Evolutionary conservation across 257 asterid genomes (phyloP), one percentile per base, ranked within the genome.

Genomic region (Solanum pimpinellifolium): DNA sequence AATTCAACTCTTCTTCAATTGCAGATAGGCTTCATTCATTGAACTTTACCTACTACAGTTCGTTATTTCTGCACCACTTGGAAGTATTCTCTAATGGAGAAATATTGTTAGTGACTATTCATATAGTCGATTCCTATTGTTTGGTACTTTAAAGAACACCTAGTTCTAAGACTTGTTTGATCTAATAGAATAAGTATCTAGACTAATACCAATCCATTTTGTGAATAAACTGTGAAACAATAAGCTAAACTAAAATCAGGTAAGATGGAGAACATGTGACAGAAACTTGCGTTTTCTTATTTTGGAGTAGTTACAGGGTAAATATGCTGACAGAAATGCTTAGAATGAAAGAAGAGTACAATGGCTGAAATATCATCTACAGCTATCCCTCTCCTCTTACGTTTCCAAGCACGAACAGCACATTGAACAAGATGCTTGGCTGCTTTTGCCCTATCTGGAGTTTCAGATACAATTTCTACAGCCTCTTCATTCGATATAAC

Each of bases 341-440:
- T 87, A 20, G 92, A 84, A 73, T 92, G 94, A 83, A 97, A 91
- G 92, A 92, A 95, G 37, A 95, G 95, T 85, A 95, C 98, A 92
- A 94, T 87, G 39, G 98, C 99, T 21, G 99, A 97, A 62, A 95
- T 94, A 92, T 97, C 99, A 91, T 97, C 99, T 92, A 93, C 91
- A 11, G 98, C 98, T 87, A 97, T 91, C 35, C 96, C 95, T 82
- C 89, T 95, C 88, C 98, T 94, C 95, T 94, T 94, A 88, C 91
- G 90, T 86, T 81, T 94, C 99, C 99, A 97, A 3, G 95, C 94
- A 5, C 86, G 89, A 3, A 89, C 96, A 8, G 99, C 99, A 21
- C 94, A 47, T 86, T 92, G 92, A 56, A 94, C 99, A 35, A 97
- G 91, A 41, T 87, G 87, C 89, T 97, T 95, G 6, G 98, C 98